phyloP scores from a whole-genome alignment of 2,329 filamentous ascomycete genomes.

The Ophiostoma sp. region DNA sequence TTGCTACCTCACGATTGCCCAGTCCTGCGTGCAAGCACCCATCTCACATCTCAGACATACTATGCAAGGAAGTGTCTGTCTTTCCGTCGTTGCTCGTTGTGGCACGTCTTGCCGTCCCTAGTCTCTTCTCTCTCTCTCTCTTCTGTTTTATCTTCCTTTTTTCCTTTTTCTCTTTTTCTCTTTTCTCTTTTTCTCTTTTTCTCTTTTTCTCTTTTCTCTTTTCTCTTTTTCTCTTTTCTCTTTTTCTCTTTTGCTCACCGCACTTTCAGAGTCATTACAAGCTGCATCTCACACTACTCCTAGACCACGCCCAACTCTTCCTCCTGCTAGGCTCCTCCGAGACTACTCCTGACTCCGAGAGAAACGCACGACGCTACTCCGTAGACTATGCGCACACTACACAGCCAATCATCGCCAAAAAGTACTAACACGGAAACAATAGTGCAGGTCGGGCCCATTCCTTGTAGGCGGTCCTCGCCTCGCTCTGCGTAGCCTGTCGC shows the following conservation, averaged over 20 bases:
- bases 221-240: neutral
- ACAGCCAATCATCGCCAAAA: neutral
- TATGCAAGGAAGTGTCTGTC: neutral
- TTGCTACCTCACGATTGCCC: no score
- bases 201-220: no score
- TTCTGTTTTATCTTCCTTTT: neutral
- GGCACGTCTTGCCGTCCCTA: no score
- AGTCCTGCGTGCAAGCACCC: no score
- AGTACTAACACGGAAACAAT: slow-evolving; percentile 5
- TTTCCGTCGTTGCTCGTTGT: neutral
- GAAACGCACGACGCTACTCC: neutral
- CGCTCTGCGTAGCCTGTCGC: neutral
- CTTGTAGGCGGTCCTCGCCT: neutral
- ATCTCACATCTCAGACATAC: neutral
- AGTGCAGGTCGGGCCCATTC: neutral
- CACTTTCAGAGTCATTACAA: slow-evolving; percentile 2
- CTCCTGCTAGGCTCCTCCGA: no score
- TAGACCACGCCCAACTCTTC: neutral
- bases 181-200: neutral
- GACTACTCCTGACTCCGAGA: neutral
- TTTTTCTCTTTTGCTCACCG: slow-evolving; percentile 7
- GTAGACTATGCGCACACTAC: neutral
- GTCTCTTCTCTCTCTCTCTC: no score
- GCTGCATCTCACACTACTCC: no score
- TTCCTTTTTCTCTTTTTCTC: neutral